Conservation (phyloP, 441 rosid species). For the Syzygium malaccense region DNA sequence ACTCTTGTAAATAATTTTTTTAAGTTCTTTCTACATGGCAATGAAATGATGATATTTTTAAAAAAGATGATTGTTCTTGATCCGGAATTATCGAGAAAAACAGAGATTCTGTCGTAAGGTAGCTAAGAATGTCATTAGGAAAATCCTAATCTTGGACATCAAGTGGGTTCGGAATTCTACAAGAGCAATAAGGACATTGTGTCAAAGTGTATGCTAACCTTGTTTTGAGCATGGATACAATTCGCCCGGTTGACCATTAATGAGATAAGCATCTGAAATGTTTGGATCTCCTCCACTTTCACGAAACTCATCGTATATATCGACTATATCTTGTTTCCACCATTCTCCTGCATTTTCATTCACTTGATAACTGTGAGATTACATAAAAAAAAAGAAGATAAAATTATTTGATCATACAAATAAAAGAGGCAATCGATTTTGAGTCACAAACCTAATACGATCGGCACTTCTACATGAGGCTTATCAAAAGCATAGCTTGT, state of each 20-base stretch:
- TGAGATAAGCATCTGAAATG: conserved; percentile 3
- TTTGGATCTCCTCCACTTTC: conserved; percentile 6
- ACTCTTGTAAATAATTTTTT: background rate
- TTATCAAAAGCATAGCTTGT: conserved; percentile 28
- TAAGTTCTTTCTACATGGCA: background rate
- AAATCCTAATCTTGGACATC: background rate
- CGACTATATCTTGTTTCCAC: conserved; percentile 26
- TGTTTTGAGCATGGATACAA: conserved; percentile 11
- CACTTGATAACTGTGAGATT: background rate
- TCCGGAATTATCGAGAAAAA: background rate
- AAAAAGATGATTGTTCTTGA: background rate
- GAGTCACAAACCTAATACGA: background rate
- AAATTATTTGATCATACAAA: background rate
- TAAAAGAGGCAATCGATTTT: background rate
- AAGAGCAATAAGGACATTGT: background rate
- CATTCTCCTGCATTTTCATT: conserved; percentile 2
- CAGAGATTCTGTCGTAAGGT: conserved; percentile 8
- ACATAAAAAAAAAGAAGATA: background rate
- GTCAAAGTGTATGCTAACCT: background rate
- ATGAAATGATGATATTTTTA: background rate
- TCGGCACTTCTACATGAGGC: conserved; percentile 20
- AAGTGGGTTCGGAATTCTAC: background rate
- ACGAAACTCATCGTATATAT: background rate
- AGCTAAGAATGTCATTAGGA: background rate
- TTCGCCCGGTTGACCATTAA: conserved; percentile 11